Conservation (phyloP, 2,329 filamentous ascomycete genomes). For the Dactylellina sp. region DNA sequence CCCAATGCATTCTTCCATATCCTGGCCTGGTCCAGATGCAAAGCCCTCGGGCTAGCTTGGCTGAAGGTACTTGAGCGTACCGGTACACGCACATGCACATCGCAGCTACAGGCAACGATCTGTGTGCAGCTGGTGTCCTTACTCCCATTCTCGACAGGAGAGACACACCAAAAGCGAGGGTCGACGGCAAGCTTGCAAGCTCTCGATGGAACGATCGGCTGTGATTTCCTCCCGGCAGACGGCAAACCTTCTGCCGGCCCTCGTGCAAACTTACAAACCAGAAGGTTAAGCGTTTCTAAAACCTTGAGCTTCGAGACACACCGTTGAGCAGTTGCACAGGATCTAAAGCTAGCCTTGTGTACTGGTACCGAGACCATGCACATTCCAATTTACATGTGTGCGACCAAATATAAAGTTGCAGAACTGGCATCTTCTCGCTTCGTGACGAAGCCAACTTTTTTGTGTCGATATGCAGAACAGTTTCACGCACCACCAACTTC, state of each 20-base stretch:
- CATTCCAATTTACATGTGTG: slow-evolving; percentile 14
- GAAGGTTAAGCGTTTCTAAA: neutral
- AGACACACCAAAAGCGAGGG: neutral
- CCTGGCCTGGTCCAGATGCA: slow-evolving; percentile 7
- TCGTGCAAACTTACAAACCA: slow-evolving; percentile 5
- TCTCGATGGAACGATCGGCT: slow-evolving; percentile 8
- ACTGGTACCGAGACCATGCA: slow-evolving; percentile 2
- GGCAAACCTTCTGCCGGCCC: too few relatives aligned
- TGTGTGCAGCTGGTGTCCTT: neutral
- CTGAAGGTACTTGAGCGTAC: neutral
- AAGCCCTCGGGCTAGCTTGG: neutral
- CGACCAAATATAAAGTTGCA: slow-evolving; percentile 35
- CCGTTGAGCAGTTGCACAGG: slow-evolving; percentile 5
- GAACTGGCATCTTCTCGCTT: slow-evolving; percentile 22
- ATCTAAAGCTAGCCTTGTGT: neutral
- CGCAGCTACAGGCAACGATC: slow-evolving; percentile 9
- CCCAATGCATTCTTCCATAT: slow-evolving; percentile 32
- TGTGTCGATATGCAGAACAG: neutral
- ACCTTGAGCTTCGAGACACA: slow-evolving; percentile 4
- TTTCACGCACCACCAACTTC: neutral
- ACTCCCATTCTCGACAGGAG: neutral
- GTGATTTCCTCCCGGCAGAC: slow-evolving; percentile 3
- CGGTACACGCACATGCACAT: slow-evolving; percentile 6
- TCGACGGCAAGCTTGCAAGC: neutral
- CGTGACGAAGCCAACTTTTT: slow-evolving; percentile 9